Conservation (phyloP, 2,329 filamentous ascomycete species). For the Didymella exigua region DNA sequence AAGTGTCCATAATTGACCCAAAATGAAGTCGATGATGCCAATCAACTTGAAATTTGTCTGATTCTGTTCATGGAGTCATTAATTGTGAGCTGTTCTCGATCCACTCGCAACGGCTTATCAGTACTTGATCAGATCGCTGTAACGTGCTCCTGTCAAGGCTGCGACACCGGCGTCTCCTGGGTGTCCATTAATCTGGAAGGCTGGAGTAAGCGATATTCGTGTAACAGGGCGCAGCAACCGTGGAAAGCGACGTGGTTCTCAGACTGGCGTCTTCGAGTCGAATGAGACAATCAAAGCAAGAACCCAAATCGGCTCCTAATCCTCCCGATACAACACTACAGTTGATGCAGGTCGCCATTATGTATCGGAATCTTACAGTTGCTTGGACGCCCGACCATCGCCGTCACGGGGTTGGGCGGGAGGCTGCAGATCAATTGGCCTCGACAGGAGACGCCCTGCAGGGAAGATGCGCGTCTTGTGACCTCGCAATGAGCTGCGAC, state of each 20-base stretch:
- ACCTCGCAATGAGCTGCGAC: slow-evolving; percentile 35
- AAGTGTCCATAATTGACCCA: neutral
- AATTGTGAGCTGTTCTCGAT: slow-evolving; percentile 5
- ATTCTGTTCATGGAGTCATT: slow-evolving; percentile 7
- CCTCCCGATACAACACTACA: slow-evolving; percentile 37
- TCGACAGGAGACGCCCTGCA: slow-evolving; percentile 41
- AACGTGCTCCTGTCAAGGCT: slow-evolving; percentile 24
- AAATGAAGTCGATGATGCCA: neutral
- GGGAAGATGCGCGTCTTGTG: slow-evolving; percentile 39
- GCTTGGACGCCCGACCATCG: slow-evolving; percentile 36
- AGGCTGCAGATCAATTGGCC: slow-evolving; percentile 45
- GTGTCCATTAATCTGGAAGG: slow-evolving; percentile 30
- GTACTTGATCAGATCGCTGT: slow-evolving; percentile 38
- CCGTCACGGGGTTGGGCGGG: slow-evolving; percentile 43
- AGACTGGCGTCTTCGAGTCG: slow-evolving; percentile 23
- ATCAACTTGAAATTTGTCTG: neutral
- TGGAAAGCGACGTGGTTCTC: slow-evolving; percentile 17
- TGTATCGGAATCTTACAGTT: slow-evolving; percentile 31
- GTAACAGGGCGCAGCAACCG: slow-evolving; percentile 34
- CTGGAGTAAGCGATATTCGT: slow-evolving; percentile 34
- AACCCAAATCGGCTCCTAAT: slow-evolving; percentile 32
- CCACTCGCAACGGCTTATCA: slow-evolving; percentile 16
- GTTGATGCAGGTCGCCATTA: slow-evolving; percentile 46
- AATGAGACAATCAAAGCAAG: slow-evolving; percentile 40
- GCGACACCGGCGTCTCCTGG: slow-evolving; percentile 32